A percentile compares a stretch with the other conserved stretches of the same genome.
Evolutionary conservation across 2,329 filamentous ascomycete genomes (phyloP).

Genomic region (Diaporthe vexans): DNA sequence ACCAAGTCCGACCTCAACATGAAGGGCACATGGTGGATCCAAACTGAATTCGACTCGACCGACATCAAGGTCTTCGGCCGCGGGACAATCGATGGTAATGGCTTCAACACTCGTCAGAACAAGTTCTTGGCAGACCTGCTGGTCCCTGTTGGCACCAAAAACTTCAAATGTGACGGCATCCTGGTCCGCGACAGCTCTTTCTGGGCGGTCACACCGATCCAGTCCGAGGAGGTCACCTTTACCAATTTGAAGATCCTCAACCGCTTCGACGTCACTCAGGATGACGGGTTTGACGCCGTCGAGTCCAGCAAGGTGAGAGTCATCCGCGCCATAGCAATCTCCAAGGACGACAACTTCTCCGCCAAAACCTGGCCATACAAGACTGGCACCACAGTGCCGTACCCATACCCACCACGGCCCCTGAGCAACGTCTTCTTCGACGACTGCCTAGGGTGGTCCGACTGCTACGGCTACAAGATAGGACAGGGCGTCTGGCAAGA

Average conservation of each 20-base stretch:
- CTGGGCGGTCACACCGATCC: conserved; percentile 12
- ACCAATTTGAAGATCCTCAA: conserved; percentile 11
- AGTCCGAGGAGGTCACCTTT: conserved; percentile 15
- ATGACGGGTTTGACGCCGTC: conserved; percentile 15
- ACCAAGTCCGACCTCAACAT: conserved; percentile 17
- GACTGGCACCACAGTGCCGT: conserved; percentile 5
- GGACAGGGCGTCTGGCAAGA: conserved; percentile 21
- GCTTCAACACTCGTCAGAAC: conserved; percentile 12
- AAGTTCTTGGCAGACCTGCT: conserved; percentile 14
- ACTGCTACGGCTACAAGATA: conserved; percentile 25
- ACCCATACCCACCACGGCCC: background rate
- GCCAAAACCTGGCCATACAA: conserved; percentile 14
- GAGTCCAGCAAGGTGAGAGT: conserved; percentile 14
- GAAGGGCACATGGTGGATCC: conserved; percentile 18
- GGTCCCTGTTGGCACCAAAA: conserved; percentile 5
- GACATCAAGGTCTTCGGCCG: conserved; percentile 25
- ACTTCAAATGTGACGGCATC: conserved; percentile 11
- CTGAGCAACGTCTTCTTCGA: conserved; percentile 14
- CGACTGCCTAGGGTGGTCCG: conserved; percentile 13
- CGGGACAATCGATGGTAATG: conserved; percentile 7
- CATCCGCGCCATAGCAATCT: conserved; percentile 4
- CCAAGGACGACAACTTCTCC: conserved; percentile 21
- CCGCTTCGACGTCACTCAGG: conserved; percentile 21
- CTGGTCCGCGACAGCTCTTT: conserved; percentile 22
- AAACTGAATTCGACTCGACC: conserved; percentile 10